Evolutionary conservation across 2,329 filamentous ascomycete species (phyloP).

Genomic region (Didymella sp.): DNA sequence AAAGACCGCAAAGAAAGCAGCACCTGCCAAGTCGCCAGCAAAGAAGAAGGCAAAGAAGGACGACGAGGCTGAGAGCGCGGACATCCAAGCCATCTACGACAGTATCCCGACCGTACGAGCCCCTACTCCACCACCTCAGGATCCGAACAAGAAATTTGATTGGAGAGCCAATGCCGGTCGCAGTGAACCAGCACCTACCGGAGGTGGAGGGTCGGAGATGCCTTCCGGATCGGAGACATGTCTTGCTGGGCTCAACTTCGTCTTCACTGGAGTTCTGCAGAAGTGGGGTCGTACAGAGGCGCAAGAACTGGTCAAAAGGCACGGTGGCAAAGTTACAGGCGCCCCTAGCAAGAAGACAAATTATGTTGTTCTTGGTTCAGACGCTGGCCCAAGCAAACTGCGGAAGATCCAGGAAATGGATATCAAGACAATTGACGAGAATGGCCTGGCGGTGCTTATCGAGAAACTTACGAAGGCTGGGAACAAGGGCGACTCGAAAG

Average conservation of each 20-base stretch:
- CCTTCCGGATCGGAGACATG: conserved; percentile 89
- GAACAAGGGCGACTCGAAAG: conserved; percentile 74
- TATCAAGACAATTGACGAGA: conserved; percentile 92
- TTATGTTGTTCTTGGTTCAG: conserved; percentile 88
- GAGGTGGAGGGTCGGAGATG: conserved; percentile 69
- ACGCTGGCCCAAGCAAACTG: conserved; percentile 93
- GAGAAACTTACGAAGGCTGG: conserved; percentile 81
- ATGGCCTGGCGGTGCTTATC: conserved; percentile 89
- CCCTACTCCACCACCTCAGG: conserved; percentile 80
- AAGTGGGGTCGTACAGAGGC: conserved; percentile 84
- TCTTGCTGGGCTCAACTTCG: conserved; percentile 85
- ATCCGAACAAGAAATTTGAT: conserved; percentile 76
- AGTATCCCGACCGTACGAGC: conserved; percentile 83
- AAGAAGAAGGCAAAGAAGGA: conserved; percentile 71
- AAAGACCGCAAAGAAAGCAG: conserved; percentile 48
- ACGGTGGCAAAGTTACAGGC: conserved; percentile 87
- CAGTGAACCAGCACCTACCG: conserved; percentile 68
- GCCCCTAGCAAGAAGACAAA: conserved; percentile 91
- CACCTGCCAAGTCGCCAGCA: conserved; percentile 57
- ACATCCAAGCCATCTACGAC: conserved; percentile 84
- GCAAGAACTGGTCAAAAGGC: conserved; percentile 84
- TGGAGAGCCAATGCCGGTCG: conserved; percentile 67
- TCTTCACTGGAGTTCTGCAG: conserved; percentile 89
- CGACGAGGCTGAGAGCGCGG: conserved; percentile 69
- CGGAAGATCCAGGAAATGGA: conserved; percentile 79